Evolutionary conservation across 1,139 yeast genomes (phyloP).

Genomic region (Protomyces arabidopsidicola): DNA sequence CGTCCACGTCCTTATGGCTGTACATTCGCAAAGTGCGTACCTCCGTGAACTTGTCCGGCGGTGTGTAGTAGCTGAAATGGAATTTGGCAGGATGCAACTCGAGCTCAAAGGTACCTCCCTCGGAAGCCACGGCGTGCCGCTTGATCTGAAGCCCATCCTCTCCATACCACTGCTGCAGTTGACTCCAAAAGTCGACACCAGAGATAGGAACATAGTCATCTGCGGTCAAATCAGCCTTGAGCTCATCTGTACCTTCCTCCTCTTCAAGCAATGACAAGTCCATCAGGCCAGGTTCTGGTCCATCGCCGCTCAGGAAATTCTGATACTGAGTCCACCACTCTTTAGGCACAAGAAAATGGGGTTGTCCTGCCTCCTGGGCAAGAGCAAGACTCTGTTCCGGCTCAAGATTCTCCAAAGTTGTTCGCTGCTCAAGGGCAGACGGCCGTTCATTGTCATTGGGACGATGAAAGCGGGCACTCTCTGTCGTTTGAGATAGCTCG

Average conservation of each 20-base stretch:
- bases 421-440: not conserved
- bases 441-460: not conserved
- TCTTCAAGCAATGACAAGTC: constrained; percentile 2
- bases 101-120: constrained; percentile 1
- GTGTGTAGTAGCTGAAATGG: constrained; percentile 21
- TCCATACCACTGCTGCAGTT: constrained; percentile 20
- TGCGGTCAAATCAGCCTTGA: not conserved
- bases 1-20: constrained; percentile 22
- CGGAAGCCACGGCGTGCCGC: constrained; percentile 9
- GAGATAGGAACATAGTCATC: constrained; percentile 5
- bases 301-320: not conserved
- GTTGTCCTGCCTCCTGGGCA: constrained; percentile 20
- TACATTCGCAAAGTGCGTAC: constrained; percentile 9
- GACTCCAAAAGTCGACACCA: constrained; percentile 11
- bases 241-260: not conserved
- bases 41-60: constrained; percentile 23
- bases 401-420: not conserved
- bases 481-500: not conserved
- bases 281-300: constrained; percentile 2
- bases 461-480: not conserved
- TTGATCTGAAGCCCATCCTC: constrained; percentile 6
- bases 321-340: constrained; percentile 4
- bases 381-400: not conserved
- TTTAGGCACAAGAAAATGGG: constrained; percentile 14
- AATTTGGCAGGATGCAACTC: constrained; percentile 13